Conservation (phyloP, 129 eudicot species). For the Helianthus annuus region DNA sequence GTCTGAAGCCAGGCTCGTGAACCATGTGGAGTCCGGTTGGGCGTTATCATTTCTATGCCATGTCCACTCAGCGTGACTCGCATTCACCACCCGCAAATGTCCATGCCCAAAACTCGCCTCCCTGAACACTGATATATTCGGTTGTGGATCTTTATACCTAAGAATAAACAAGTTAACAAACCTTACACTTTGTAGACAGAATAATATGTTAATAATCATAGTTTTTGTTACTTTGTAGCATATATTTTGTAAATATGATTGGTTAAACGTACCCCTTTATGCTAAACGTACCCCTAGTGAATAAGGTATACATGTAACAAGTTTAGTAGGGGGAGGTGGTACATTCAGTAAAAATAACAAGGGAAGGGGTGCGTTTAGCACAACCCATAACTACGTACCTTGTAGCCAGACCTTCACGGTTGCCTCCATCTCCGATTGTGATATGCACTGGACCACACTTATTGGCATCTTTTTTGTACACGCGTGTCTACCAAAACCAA, state of each 20-base stretch:
- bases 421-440: slow-evolving; percentile 82
- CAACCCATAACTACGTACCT: slow-evolving; percentile 33
- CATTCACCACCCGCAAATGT: slow-evolving; percentile 51
- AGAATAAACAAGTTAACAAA: neutral
- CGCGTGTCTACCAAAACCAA: slow-evolving; percentile 36
- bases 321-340: too few relatives aligned
- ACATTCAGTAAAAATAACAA: too few relatives aligned
- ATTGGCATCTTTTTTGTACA: slow-evolving; percentile 48
- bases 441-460: slow-evolving; percentile 64
- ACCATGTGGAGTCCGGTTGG: slow-evolving; percentile 56
- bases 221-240: neutral
- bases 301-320: too few relatives aligned
- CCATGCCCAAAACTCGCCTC: slow-evolving; percentile 95
- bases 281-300: too few relatives aligned
- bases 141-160: slow-evolving; percentile 66
- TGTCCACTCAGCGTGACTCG: slow-evolving; percentile 69
- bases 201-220: neutral
- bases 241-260: neutral
- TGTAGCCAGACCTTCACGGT: slow-evolving; percentile 72
- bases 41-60: slow-evolving; percentile 74
- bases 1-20: slow-evolving; percentile 43
- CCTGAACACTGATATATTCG: slow-evolving; percentile 57
- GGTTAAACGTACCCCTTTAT: too few relatives aligned
- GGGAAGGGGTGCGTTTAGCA: too few relatives aligned
- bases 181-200: neutral